Base-by-base conservation (phyloP, 345 rosid genomes). In the Moringa oleifera region DNA sequence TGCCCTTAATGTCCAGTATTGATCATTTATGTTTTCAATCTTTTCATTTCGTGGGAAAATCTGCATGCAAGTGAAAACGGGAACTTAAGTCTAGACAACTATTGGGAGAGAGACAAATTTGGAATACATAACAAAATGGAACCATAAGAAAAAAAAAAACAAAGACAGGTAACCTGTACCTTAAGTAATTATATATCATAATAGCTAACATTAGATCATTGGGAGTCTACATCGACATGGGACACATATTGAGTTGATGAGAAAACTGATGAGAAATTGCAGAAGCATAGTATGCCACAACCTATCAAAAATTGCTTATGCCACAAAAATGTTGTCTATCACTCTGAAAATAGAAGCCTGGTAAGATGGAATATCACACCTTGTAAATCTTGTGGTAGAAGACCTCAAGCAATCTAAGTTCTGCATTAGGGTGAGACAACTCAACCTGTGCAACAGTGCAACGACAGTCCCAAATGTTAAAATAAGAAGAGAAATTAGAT, bases 11-110 rank as follows among this genome's bases (percentile, higher is more conserved):
- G 96, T 91, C 99, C 96, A 91, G 81, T 85, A 91, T 59, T 89
- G 96, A 73, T 95, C 95, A 84, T 89, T 91, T 68, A 95, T 91
- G 63, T 84, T 87, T 79, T 91, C 96, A 67, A 95, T 95, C 81
- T 82, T 88, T 76, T 91, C 97, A 68, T 59, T 66, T 41, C 75
- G 79, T 23, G 99, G 94, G 67, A 95, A 91, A 57, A 89, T 85
- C 99, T 91, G 90, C 84, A 77, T 36, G 51, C 5, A 67, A 0
- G 20, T 31, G 25, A 63, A 20, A 45, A 20, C 23, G 18, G 8
- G n/a, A 52, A 4, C n/a, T 23, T 1, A 59, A n/a, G 16, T 23
- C 36, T 23, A n/a, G 18, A 24, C 5, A 49, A n/a, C n/a, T n/a
- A n/a, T n/a, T n/a, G n/a, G n/a, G n/a, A n/a, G n/a, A n/a, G n/a